Percentiles rank a stretch among this genome's conserved stretches.
Conservation (phyloP, 805 yeast species). For the Sugiyamaella americana region DNA sequence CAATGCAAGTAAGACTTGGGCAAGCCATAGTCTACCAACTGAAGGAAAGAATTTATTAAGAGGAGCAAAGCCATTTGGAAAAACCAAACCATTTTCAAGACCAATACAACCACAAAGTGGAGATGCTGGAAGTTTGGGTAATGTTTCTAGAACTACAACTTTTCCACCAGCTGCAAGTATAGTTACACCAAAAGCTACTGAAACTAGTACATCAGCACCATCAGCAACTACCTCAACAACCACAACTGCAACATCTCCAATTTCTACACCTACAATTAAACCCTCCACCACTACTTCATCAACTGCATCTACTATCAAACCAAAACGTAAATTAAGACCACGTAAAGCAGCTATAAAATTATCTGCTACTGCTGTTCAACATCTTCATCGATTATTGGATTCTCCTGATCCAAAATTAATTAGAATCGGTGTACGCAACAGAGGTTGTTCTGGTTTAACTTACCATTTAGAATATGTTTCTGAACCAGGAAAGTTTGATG, state of each 20-base stretch:
- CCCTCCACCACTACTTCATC: slow-evolving; percentile 2
- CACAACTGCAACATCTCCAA: background rate
- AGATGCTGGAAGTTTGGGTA: too few species aligned
- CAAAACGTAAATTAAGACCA: slow-evolving; percentile 62
- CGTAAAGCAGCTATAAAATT: slow-evolving; percentile 85
- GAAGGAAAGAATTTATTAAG: background rate
- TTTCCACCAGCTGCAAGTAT: background rate
- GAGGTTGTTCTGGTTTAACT: slow-evolving; percentile 95
- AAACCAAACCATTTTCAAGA: background rate
- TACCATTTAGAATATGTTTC: slow-evolving; percentile 87
- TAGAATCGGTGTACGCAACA: slow-evolving; percentile 86
- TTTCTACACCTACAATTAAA: background rate
- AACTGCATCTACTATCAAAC: slow-evolving; percentile 28
- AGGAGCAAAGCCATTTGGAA: slow-evolving; percentile 8
- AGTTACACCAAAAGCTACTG: background rate
- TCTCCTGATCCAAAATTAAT: slow-evolving; percentile 86
- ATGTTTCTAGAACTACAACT: background rate
- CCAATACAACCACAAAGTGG: slow-evolving; percentile 1
- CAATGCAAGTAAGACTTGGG: slow-evolving; percentile 4
- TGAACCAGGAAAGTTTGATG: slow-evolving; percentile 92
- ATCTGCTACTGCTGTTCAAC: slow-evolving; percentile 67
- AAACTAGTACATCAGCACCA: background rate
- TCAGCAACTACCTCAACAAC: slow-evolving; percentile 1
- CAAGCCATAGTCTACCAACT: slow-evolving; percentile 11
- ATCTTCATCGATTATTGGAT: slow-evolving; percentile 58